Conservation (phyloP, 306 rosid species). For the Fagus crenata region DNA sequence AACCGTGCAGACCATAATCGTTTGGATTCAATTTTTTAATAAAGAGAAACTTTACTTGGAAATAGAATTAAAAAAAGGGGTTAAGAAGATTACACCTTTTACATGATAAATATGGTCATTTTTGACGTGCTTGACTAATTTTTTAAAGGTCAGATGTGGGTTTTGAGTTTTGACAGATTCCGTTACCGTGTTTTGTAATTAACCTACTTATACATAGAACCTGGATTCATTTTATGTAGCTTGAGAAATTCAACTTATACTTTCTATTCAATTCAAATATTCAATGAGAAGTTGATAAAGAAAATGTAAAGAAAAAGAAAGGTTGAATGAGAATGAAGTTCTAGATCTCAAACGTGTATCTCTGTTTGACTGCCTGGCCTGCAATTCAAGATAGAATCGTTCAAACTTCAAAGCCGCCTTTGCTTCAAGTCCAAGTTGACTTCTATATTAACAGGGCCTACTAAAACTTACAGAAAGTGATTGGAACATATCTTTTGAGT, state of each 20-base stretch:
- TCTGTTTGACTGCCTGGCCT: not conserved
- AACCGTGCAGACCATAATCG: too few relatives aligned
- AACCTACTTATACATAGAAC: not conserved
- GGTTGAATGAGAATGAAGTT: too few relatives aligned
- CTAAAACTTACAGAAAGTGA: not conserved
- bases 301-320: too few relatives aligned
- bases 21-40: too few relatives aligned
- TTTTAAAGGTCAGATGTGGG: not conserved
- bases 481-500: not conserved
- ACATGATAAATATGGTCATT: not conserved
- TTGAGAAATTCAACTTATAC: not conserved
- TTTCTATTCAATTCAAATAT: not conserved
- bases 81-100: too few relatives aligned
- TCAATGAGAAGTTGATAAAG: not conserved
- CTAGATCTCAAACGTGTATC: not conserved
- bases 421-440: not conserved
- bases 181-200: not conserved
- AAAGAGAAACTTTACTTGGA: too few relatives aligned
- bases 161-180: not conserved
- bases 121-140: slow-evolving; percentile 11
- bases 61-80: too few relatives aligned
- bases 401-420: not conserved
- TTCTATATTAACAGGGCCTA: not conserved
- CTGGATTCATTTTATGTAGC: not conserved
- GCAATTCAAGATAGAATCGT: not conserved